Conservation (phyloP, 2,329 filamentous ascomycete species). For the Sporothrix dimorphospora region DNA sequence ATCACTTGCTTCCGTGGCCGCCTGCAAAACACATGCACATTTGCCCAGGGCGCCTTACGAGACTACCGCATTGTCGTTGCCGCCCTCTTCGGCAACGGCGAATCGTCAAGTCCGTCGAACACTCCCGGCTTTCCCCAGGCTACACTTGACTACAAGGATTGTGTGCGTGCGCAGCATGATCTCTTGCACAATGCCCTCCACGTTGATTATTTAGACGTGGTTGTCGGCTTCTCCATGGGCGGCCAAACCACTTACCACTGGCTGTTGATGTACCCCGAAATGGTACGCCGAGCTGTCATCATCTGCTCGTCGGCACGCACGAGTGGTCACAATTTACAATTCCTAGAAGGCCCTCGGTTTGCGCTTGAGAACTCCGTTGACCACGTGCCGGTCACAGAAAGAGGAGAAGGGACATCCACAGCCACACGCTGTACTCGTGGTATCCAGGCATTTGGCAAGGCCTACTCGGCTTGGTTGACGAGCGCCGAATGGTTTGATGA, state of each 20-base stretch:
- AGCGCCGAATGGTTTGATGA: slow-evolving; percentile 78
- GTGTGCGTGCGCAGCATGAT: slow-evolving; percentile 53
- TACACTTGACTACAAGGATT: slow-evolving; percentile 50
- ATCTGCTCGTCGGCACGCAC: slow-evolving; percentile 57
- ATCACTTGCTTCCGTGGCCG: slow-evolving; percentile 33
- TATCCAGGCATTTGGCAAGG: slow-evolving; percentile 72
- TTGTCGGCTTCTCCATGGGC: slow-evolving; percentile 62
- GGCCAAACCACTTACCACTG: slow-evolving; percentile 58
- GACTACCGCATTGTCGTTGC: slow-evolving; percentile 55
- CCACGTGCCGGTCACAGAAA: slow-evolving; percentile 47
- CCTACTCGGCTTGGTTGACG: slow-evolving; percentile 82
- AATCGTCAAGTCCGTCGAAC: slow-evolving; percentile 58
- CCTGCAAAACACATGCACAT: slow-evolving; percentile 20
- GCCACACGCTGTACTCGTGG: slow-evolving; percentile 43
- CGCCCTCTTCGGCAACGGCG: slow-evolving; percentile 56
- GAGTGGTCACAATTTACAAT: slow-evolving; percentile 56
- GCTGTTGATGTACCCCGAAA: slow-evolving; percentile 53
- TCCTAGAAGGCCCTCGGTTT: slow-evolving; percentile 56
- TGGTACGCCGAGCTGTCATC: slow-evolving; percentile 50
- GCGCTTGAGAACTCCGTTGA: slow-evolving; percentile 50
- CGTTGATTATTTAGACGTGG: slow-evolving; percentile 48
- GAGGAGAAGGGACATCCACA: slow-evolving; percentile 44
- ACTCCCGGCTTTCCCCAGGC: slow-evolving; percentile 48
- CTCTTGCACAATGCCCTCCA: slow-evolving; percentile 47
- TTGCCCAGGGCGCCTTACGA: slow-evolving; percentile 26